Evolutionary conservation across 345 rosid genomes (phyloP).

Genomic region (Acer saccharum): DNA sequence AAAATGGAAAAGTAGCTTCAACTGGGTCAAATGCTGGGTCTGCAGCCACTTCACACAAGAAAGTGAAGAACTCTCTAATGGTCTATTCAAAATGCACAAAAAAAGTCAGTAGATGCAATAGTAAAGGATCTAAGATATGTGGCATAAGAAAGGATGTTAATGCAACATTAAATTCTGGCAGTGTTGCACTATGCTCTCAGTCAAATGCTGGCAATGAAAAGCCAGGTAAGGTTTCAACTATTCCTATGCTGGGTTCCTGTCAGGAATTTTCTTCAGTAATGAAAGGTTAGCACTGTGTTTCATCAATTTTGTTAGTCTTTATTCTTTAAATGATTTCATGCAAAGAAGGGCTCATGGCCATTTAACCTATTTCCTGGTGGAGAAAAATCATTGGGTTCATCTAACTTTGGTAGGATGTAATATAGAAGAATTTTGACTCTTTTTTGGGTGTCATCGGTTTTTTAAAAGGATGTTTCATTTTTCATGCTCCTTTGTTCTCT

Average conservation of each 20-base stretch:
- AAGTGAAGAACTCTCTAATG: slow-evolving; percentile 35
- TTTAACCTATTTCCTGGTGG: not conserved
- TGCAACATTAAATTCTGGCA: slow-evolving; percentile 23
- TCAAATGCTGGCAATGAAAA: slow-evolving; percentile 25
- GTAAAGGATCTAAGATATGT: slow-evolving; percentile 30
- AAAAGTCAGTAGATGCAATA: slow-evolving; percentile 32
- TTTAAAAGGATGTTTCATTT: not conserved
- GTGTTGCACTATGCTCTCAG: slow-evolving; percentile 23
- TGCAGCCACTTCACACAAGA: slow-evolving; percentile 27
- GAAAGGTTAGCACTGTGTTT: not conserved
- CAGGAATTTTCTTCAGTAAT: not conserved
- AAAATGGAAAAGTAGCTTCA: slow-evolving; percentile 31
- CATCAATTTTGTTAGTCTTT: not conserved
- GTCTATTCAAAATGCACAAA: slow-evolving; percentile 35
- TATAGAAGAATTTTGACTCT: too few relatives aligned
- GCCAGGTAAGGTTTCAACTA: slow-evolving; percentile 26
- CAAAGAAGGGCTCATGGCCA: not conserved
- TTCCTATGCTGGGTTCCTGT: slow-evolving; percentile 3
- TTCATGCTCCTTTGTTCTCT: not conserved
- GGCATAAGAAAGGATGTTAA: slow-evolving; percentile 27
- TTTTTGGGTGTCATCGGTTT: not conserved
- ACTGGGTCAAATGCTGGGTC: slow-evolving; percentile 28
- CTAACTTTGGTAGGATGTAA: not conserved
- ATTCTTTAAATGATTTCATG: not conserved
- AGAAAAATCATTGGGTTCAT: slow-evolving; percentile 1